Percentiles rank a stretch among this genome's conserved stretches.
These are phyloP conservation scores for Vanrija sp. DNA, from an alignment of 1,284 basidiomycete genomes.

Conservation along the genomic window DNA sequence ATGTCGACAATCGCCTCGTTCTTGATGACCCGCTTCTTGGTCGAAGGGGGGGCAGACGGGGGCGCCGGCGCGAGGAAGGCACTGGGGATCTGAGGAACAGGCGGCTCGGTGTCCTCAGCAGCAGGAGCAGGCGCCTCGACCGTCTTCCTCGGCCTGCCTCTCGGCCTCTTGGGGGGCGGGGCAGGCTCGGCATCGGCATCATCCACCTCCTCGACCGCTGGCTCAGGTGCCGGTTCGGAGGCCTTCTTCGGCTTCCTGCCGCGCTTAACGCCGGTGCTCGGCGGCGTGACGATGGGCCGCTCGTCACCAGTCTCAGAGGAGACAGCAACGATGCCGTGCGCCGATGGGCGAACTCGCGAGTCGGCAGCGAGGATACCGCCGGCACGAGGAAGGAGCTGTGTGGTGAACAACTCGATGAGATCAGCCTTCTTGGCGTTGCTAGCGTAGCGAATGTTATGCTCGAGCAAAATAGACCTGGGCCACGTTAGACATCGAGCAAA, in stretches of 20 bases:
- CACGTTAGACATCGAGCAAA: constrained; percentile 5
- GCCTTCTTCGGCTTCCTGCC: constrained; percentile 5
- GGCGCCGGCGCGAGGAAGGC: not conserved
- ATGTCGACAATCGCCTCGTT: too few species aligned
- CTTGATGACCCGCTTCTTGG: not conserved
- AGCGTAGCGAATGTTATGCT: constrained; percentile 73
- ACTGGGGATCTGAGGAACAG: not conserved
- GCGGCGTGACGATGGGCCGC: constrained; percentile 7
- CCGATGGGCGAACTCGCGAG: constrained; percentile 36
- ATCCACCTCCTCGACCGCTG: not conserved
- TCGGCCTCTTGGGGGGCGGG: not conserved
- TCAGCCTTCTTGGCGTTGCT: constrained; percentile 79
- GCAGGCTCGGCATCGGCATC: not conserved
- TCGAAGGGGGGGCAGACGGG: not conserved
- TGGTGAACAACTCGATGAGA: constrained; percentile 73
- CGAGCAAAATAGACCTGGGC: constrained; percentile 34
- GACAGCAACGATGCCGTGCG: constrained; percentile 42
- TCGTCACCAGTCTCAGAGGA: constrained; percentile 25
- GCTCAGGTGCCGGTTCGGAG: not conserved
- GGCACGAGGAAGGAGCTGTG: constrained; percentile 64
- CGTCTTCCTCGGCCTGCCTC: not conserved
- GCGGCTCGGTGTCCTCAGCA: not conserved
- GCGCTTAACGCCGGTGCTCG: constrained; percentile 22
- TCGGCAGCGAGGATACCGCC: constrained; percentile 48
- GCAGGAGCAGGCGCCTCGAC: not conserved